Conservation (phyloP, 2,329 filamentous ascomycete species). For the Talaromyces sp. region DNA sequence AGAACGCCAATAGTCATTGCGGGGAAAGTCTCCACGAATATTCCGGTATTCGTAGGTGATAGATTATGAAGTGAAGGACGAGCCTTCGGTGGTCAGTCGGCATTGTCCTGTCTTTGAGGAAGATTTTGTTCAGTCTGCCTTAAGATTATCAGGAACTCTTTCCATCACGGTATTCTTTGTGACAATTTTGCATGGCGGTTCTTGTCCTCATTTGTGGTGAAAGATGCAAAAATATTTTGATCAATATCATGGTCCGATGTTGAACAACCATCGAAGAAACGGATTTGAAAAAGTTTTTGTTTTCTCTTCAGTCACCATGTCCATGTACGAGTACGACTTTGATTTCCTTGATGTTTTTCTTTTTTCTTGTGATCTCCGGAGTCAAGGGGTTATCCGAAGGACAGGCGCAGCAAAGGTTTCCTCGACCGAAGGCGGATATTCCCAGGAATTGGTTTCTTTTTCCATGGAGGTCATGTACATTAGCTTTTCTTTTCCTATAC, state of each 20-base stretch:
- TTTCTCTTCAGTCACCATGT: background rate
- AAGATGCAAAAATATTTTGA: background rate
- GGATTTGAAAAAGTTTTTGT: background rate
- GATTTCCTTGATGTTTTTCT: background rate
- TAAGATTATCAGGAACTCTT: background rate
- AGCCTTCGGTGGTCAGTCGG: background rate
- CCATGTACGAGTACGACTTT: slow-evolving; percentile 9
- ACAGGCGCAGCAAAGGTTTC: slow-evolving; percentile 15
- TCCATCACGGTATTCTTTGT: background rate
- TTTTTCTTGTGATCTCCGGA: slow-evolving; percentile 2
- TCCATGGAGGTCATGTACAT: slow-evolving; percentile 13
- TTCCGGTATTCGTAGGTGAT: background rate
- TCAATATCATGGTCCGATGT: background rate
- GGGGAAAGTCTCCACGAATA: background rate
- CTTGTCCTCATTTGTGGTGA: background rate
- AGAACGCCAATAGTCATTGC: background rate
- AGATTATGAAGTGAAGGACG: background rate
- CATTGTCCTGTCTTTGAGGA: background rate
- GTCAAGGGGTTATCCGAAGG: slow-evolving; percentile 13
- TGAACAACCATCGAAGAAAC: background rate
- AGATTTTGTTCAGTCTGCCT: background rate
- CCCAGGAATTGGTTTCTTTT: background rate
- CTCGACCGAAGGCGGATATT: slow-evolving; percentile 14
- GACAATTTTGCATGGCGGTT: background rate
- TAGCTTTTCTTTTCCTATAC: slow-evolving; percentile 2